phyloP scores from a whole-genome alignment of 768 basidiomycete genomes.

The Boletus reticuloceps region DNA sequence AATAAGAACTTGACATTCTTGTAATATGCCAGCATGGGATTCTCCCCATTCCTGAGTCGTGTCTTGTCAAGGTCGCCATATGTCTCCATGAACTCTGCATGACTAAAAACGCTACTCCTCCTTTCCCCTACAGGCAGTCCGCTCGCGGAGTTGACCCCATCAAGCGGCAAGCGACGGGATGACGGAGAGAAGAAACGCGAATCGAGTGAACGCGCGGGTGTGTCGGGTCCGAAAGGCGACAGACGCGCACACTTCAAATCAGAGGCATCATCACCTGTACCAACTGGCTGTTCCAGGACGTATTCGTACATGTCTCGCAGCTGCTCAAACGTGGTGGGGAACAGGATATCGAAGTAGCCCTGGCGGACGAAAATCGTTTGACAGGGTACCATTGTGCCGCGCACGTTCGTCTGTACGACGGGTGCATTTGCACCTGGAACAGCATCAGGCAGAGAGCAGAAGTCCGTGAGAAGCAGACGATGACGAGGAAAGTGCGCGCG shows the following conservation, averaged over 20 bases:
- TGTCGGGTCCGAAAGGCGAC: constrained; percentile 51
- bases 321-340: constrained; percentile 86
- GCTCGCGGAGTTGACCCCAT: constrained; percentile 72
- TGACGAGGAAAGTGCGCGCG: constrained; percentile 86
- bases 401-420: constrained; percentile 93
- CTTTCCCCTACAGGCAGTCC: constrained; percentile 78
- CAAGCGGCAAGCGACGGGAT: constrained; percentile 55
- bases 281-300: constrained; percentile 61
- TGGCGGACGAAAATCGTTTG: constrained; percentile 88
- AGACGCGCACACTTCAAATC: constrained; percentile 36
- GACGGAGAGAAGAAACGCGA: constrained; percentile 66
- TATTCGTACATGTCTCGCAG: constrained; percentile 90
- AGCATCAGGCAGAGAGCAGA: constrained; percentile 82
- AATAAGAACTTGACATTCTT: constrained; percentile 94
- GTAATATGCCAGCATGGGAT: constrained; percentile 87
- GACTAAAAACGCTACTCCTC: constrained; percentile 81
- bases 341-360: constrained; percentile 98
- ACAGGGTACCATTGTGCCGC: constrained; percentile 83
- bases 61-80: constrained; percentile 79
- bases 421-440: constrained; percentile 70
- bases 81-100: constrained; percentile 84
- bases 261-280: constrained; percentile 15
- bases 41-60: constrained; percentile 74
- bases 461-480: constrained; percentile 93
- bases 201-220: constrained; percentile 52